phyloP scores from a whole-genome alignment of 2,329 filamentous ascomycete genomes.

The Alternaria sp. region DNA sequence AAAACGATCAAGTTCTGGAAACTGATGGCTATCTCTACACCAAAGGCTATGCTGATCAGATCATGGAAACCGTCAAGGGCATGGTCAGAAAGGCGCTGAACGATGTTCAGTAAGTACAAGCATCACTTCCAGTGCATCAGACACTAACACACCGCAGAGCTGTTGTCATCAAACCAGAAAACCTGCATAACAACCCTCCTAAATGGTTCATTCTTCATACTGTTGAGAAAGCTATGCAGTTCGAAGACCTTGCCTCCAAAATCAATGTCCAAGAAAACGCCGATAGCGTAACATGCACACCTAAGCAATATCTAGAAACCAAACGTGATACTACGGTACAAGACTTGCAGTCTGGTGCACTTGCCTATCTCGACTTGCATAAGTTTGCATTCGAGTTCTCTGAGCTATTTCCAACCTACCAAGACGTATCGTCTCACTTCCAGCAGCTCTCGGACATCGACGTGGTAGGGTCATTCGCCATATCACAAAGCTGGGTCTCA shows the following conservation, averaged over 20 bases:
- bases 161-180: constrained; percentile 23
- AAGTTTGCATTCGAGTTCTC: constrained; percentile 25
- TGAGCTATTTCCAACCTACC: constrained; percentile 25
- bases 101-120: constrained; percentile 25
- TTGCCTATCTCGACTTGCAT: constrained; percentile 33
- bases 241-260: constrained; percentile 17
- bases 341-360: constrained; percentile 29
- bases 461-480: constrained; percentile 27
- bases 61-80: constrained; percentile 5
- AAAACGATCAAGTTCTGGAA: constrained; percentile 21
- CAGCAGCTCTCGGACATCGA: constrained; percentile 17
- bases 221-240: constrained; percentile 20
- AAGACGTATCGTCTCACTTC: constrained; percentile 28
- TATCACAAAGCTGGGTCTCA: constrained; percentile 37
- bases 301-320: constrained; percentile 29
- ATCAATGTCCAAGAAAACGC: constrained; percentile 25
- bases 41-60: constrained; percentile 13
- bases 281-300: constrained; percentile 32
- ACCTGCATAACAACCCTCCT: constrained; percentile 35
- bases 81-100: constrained; percentile 21
- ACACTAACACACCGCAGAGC: constrained; percentile 19
- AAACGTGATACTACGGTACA: constrained; percentile 28
- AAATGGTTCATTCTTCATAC: constrained; percentile 32
- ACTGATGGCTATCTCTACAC: constrained; percentile 30
- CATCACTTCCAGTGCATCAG: not conserved